phyloP scores from a whole-genome alignment of 2,329 filamentous ascomycete genomes.

The Aspergillus viridinutans region DNA sequence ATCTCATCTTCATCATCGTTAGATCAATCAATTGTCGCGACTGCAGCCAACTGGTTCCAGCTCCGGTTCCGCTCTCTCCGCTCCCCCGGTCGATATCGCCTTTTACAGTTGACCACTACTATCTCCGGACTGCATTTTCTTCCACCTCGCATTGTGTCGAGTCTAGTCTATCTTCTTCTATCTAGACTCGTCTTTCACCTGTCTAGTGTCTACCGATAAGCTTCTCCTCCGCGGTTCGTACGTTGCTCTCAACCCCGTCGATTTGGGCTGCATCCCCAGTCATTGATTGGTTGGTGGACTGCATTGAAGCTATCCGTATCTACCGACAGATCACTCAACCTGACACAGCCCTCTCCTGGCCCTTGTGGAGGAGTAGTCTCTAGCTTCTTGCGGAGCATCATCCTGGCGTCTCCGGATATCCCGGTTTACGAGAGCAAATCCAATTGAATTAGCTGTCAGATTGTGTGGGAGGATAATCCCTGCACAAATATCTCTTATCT shows the following conservation, averaged over 20 bases:
- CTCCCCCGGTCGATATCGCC: background rate
- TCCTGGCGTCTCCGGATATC: constrained; percentile 8
- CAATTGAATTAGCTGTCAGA: constrained; percentile 5
- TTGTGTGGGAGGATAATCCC: constrained; percentile 1
- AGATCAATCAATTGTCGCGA: background rate
- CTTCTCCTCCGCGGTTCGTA: constrained; percentile 21
- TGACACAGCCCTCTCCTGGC: background rate
- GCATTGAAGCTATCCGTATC: constrained; percentile 11
- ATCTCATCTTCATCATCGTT: background rate
- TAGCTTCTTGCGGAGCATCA: constrained; percentile 13
- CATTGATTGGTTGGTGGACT: constrained; percentile 19
- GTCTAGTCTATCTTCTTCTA: background rate
- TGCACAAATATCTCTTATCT: constrained; percentile 3
- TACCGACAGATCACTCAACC: background rate
- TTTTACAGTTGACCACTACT: background rate
- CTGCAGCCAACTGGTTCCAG: constrained; percentile 3
- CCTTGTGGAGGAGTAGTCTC: background rate
- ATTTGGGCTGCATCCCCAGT: background rate
- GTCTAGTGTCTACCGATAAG: constrained; percentile 20
- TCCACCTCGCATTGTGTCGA: background rate
- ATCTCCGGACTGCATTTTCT: background rate
- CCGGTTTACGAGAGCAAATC: constrained; percentile 17
- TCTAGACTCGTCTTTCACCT: background rate
- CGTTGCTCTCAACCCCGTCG: constrained; percentile 4
- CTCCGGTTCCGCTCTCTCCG: constrained; percentile 16